Evolutionary conservation across 176 grass and related monocot species (phyloP), one percentile per base, ranked within the genome.

Genomic region (Oropetium thomaeum): DNA sequence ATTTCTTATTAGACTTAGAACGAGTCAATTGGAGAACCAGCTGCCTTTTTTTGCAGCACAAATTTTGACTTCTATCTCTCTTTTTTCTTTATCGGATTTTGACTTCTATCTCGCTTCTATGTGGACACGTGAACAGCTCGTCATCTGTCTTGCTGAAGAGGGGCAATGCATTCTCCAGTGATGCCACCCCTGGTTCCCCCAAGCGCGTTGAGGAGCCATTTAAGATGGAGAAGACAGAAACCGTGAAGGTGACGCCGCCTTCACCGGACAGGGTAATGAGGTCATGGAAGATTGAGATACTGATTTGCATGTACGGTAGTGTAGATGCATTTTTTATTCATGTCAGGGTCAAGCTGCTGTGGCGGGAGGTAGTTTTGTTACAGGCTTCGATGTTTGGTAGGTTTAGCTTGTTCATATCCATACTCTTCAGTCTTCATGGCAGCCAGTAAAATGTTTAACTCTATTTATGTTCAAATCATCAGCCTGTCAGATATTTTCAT

Each of bases 181-280:
- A 85, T 37, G 80, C 79, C 20, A 77, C 76, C 8, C 65, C 74
- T 13, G 72, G 38, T 31, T 83, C 65, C 44, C 32, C 74, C 10
- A 85, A 72, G 63, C 71, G 38, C 13, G 59, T 87, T 3, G 86
- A 91, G n/a, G 86, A 93, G 31, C 86, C 88, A n/a, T 89, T 89
- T 31, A 89, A 92, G 67, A 88, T 97, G 59, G 86, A 91, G 70
- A 90, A 97, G 82, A 88, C 90, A 29, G 86, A 93, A 49, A 89
- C 88, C 1, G 58, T 91, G 29, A 91, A 85, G 79, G 58, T 39
- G 29, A 58, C 69, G 39, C 86, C 83, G n/a, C 84, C 88, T 53
- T 72, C 88, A 53, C 40, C 75, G 11, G 86, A 93, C 45, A 92
- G 93, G 93, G 93, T 97, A 84, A 59, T 62, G 30, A 35, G 2